Evolutionary conservation across 148 eudicot species (phyloP).

Genomic region (Cornus controversa): DNA sequence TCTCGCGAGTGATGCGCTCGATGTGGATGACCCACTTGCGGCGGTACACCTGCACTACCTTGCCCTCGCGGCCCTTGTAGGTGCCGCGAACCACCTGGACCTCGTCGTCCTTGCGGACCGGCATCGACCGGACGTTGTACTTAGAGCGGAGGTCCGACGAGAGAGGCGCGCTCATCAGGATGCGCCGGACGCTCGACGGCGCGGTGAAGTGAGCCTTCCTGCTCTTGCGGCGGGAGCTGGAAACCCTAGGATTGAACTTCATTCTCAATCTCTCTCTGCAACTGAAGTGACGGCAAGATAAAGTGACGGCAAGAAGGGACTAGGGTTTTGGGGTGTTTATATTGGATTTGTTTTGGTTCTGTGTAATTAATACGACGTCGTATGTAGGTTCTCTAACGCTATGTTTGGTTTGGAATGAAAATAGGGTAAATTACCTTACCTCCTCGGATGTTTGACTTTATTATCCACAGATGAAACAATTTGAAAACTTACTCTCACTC

Average conservation of each 20-base stretch:
- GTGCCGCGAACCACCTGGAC: constrained; percentile 21
- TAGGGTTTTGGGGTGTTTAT: too few relatives aligned
- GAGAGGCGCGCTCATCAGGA: constrained; percentile 13
- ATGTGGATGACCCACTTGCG: constrained; percentile 36
- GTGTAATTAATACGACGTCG: too few relatives aligned
- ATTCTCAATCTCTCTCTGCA: not conserved
- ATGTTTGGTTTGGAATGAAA: too few relatives aligned
- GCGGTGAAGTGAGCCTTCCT: constrained; percentile 22
- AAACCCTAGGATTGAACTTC: constrained; percentile 18
- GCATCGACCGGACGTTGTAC: constrained; percentile 27
- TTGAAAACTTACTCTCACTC: too few relatives aligned
- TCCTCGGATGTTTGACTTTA: too few relatives aligned
- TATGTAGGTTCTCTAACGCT: too few relatives aligned
- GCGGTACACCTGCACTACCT: constrained; percentile 29
- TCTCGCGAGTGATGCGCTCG: constrained; percentile 31
- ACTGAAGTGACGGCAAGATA: not conserved
- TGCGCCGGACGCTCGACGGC: constrained; percentile 14
- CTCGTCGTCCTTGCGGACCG: constrained; percentile 18
- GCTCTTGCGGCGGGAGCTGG: constrained; percentile 22
- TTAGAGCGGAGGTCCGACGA: constrained; percentile 20
- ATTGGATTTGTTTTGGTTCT: too few relatives aligned
- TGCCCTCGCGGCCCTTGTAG: constrained; percentile 26
- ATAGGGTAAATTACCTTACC: too few relatives aligned
- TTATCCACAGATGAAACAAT: too few relatives aligned
- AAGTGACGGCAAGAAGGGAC: not conserved